Conservation (phyloP, 2,329 filamentous ascomycete genomes). For the Pestalotiopsis sp. region DNA sequence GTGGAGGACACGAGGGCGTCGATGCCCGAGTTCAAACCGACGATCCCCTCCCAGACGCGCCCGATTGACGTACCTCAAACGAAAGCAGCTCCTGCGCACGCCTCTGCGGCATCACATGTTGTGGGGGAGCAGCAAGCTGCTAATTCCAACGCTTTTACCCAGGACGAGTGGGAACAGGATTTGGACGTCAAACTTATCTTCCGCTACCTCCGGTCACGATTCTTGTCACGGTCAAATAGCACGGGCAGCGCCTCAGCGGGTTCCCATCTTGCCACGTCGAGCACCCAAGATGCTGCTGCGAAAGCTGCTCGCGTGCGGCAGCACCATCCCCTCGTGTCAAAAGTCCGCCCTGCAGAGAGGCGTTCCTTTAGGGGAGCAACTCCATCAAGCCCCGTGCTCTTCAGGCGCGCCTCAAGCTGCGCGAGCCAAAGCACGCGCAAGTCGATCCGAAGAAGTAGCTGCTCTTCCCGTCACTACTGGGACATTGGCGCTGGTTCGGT, state of each 20-base stretch:
- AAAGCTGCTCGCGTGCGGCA: slow-evolving; percentile 84
- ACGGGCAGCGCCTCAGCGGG: slow-evolving; percentile 46
- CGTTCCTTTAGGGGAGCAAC: slow-evolving; percentile 59
- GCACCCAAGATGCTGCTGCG: slow-evolving; percentile 67
- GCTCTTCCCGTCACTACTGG: slow-evolving; percentile 82
- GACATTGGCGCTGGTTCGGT: slow-evolving; percentile 77
- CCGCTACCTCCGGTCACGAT: slow-evolving; percentile 78
- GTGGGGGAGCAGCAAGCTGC: slow-evolving; percentile 20
- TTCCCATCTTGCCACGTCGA: slow-evolving; percentile 50
- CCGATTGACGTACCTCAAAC: slow-evolving; percentile 12
- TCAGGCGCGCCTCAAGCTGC: slow-evolving; percentile 67
- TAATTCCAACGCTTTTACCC: slow-evolving; percentile 46
- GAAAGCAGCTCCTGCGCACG: slow-evolving; percentile 17
- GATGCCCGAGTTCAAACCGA: slow-evolving; percentile 52
- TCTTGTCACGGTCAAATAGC: slow-evolving; percentile 56
- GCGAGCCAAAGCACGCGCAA: slow-evolving; percentile 85
- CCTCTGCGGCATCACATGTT: slow-evolving; percentile 19
- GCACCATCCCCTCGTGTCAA: slow-evolving; percentile 82
- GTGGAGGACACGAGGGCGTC: slow-evolving; percentile 56
- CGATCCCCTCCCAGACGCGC: slow-evolving; percentile 41
- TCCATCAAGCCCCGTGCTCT: slow-evolving; percentile 49
- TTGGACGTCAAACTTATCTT: slow-evolving; percentile 92
- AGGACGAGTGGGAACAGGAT: slow-evolving; percentile 93
- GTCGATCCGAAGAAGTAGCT: slow-evolving; percentile 69
- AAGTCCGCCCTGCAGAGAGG: slow-evolving; percentile 55